Conservation (phyloP, 2,329 filamentous ascomycete genomes). For the Pseudocercospora crystallina region DNA sequence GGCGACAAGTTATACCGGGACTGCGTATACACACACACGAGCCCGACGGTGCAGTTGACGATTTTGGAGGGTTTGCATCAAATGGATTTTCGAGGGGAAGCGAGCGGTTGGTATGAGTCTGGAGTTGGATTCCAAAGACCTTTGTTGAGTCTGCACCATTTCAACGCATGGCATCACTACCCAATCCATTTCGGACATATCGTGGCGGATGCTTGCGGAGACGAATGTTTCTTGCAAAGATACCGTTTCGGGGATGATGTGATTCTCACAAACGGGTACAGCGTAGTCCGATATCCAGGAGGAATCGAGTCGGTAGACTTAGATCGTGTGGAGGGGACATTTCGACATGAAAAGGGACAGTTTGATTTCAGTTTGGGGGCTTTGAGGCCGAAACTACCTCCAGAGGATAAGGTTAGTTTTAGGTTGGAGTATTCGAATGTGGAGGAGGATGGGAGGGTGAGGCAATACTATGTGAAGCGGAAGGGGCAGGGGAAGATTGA, state of each 20-base stretch:
- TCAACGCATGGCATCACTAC: slow-evolving; percentile 12
- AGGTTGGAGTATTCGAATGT: slow-evolving; percentile 12
- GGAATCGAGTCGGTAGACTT: slow-evolving; percentile 9
- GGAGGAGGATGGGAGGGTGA: slow-evolving; percentile 6
- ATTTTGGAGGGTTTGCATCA: slow-evolving; percentile 18
- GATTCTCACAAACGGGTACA: slow-evolving; percentile 18
- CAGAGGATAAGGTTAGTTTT: slow-evolving; percentile 14
- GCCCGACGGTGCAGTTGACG: slow-evolving; percentile 15
- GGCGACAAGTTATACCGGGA: slow-evolving; percentile 12
- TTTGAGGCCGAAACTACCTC: slow-evolving; percentile 11
- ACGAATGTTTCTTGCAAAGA: slow-evolving; percentile 14
- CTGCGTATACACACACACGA: slow-evolving; percentile 11
- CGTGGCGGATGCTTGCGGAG: slow-evolving; percentile 11
- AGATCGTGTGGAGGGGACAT: slow-evolving; percentile 14
- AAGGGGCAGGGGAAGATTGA: slow-evolving; percentile 1
- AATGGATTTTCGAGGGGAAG: slow-evolving; percentile 15
- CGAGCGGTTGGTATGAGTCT: slow-evolving; percentile 17
- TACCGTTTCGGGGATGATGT: slow-evolving; percentile 16
- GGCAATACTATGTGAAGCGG: slow-evolving; percentile 1
- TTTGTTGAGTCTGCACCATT: slow-evolving; percentile 16
- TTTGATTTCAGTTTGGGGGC: slow-evolving; percentile 12
- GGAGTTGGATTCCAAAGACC: background rate
- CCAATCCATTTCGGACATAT: slow-evolving; percentile 11
- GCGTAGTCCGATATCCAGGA: slow-evolving; percentile 15
- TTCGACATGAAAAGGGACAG: slow-evolving; percentile 6